Percentiles rank a stretch among this genome's conserved stretches.
Evolutionary conservation across 2,329 filamentous ascomycete genomes (phyloP).

Genomic region (Sordariomycetes sp.): DNA sequence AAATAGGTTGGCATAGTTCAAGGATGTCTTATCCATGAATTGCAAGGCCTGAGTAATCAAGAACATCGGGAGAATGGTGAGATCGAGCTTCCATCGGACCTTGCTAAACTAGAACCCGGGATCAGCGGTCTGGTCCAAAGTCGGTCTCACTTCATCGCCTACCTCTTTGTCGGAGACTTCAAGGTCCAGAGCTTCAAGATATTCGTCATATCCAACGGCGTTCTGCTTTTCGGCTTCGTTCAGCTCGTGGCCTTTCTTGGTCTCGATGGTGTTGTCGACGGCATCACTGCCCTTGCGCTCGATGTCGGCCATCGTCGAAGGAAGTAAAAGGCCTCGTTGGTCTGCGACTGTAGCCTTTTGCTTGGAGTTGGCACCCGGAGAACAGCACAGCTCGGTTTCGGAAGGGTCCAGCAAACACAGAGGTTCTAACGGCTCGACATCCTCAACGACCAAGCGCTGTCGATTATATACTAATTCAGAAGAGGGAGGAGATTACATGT

Average conservation of each 20-base stretch:
- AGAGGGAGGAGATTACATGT: too few species aligned
- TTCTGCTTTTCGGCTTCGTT: background rate
- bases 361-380: too few species aligned
- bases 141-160: background rate
- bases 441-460: too few species aligned
- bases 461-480: too few species aligned
- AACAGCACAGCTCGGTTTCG: too few species aligned
- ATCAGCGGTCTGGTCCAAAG: background rate
- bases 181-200: slow-evolving; percentile 2
- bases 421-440: too few species aligned
- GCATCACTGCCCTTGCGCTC: background rate
- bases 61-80: slow-evolving; percentile 16
- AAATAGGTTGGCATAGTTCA: slow-evolving; percentile 21
- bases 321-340: too few species aligned
- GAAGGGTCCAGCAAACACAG: too few species aligned
- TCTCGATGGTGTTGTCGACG: background rate
- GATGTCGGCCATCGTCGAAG: background rate
- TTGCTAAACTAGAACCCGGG: background rate
- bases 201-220: slow-evolving; percentile 3
- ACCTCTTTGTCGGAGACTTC: slow-evolving; percentile 3
- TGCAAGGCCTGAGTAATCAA: slow-evolving; percentile 16
- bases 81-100: slow-evolving; percentile 15
- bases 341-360: background rate
- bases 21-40: slow-evolving; percentile 16
- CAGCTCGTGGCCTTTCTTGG: background rate